These are phyloP conservation scores for Xylariaceae sp. DNA, from an alignment of 2,329 filamentous ascomycete genomes.

Conservation along the genomic window DNA sequence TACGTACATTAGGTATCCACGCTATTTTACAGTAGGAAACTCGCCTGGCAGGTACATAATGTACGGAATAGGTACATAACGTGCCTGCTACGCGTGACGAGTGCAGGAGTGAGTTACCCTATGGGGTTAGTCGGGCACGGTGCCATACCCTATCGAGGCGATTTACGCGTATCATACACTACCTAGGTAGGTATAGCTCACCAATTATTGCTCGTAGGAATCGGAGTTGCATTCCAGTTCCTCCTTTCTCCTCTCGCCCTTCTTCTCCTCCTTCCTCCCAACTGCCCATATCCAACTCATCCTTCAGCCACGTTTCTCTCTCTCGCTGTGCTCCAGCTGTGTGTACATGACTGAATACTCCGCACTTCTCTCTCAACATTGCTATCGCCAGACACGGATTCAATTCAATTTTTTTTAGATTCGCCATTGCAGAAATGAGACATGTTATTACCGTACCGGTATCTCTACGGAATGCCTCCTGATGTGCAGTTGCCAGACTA, in stretches of 20 bases:
- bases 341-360: background rate
- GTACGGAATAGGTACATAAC: background rate
- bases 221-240: conserved; percentile 8
- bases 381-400: conserved; percentile 16
- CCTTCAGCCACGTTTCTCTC: conserved; percentile 1
- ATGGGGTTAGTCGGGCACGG: background rate
- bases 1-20: no score
- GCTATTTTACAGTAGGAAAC: no score
- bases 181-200: background rate
- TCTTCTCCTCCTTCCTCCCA: background rate
- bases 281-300: conserved; percentile 3
- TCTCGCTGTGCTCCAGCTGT: background rate
- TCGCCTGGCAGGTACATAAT: background rate
- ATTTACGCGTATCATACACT: background rate
- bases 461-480: background rate
- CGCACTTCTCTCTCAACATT: background rate
- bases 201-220: background rate
- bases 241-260: background rate
- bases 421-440: background rate
- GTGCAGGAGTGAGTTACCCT: background rate
- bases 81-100: background rate
- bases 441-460: background rate
- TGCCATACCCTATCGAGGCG: background rate
- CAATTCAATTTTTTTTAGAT: background rate
- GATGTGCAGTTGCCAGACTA: no score